Percentiles rank a stretch among this genome's conserved stretches.
Evolutionary conservation across 176 grass and related monocot genomes (phyloP).

Genomic region (Eleusine indica): DNA sequence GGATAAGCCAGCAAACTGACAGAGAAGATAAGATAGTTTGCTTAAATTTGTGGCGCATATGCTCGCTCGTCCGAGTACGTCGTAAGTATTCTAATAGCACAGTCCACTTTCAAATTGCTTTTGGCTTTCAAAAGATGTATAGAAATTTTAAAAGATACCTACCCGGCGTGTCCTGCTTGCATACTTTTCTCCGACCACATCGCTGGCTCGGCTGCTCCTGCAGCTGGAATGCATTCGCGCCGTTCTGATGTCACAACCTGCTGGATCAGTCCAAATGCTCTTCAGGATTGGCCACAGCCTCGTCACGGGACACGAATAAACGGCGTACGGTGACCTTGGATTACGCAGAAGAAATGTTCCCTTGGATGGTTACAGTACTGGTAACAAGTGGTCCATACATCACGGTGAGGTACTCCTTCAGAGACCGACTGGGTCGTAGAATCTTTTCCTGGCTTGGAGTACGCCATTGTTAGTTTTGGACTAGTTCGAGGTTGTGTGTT

Average conservation of each 20-base stretch:
- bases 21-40: background rate
- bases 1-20: background rate
- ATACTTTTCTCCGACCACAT: slow-evolving; percentile 1
- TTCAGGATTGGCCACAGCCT: background rate
- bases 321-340: background rate
- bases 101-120: background rate
- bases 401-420: background rate
- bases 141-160: background rate
- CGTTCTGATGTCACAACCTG: background rate
- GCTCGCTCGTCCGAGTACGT: background rate
- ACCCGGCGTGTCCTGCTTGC: slow-evolving; percentile 17
- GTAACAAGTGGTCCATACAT: background rate
- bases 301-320: slow-evolving; percentile 12
- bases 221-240: background rate
- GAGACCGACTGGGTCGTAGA: background rate
- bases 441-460: background rate
- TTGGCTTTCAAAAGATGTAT: background rate
- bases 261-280: slow-evolving; percentile 29
- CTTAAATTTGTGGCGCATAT: background rate
- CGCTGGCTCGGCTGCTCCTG: slow-evolving; percentile 14
- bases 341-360: background rate
- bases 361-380: background rate
- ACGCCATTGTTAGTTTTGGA: background rate
- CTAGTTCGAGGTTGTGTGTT: background rate
- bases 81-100: background rate